These are phyloP conservation scores for Perilla frutescens DNA, from an alignment of 257 asterid species.

Conservation along the genomic window DNA sequence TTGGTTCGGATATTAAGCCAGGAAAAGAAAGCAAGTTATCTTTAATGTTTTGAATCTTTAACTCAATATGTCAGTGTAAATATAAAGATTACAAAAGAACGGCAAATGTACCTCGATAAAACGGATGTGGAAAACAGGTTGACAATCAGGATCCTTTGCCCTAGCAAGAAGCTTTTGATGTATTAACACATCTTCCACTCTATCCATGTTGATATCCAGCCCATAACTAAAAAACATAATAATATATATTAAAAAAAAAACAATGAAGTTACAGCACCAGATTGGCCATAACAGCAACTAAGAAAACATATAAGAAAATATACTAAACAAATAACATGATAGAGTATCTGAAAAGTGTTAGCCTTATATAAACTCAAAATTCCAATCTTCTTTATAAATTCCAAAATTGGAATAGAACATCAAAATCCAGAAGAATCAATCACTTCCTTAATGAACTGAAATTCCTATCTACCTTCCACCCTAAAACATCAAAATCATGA, in stretches of 20 bases:
- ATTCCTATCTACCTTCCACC: slow-evolving; percentile 14
- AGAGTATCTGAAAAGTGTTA: slow-evolving; percentile 3
- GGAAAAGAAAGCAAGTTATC: slow-evolving; percentile 5
- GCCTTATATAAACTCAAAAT: slow-evolving; percentile 17
- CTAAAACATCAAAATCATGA: slow-evolving; percentile 26
- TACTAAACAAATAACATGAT: slow-evolving; percentile 6
- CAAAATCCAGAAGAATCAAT: slow-evolving; percentile 24
- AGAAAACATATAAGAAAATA: slow-evolving; percentile 8
- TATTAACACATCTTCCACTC: slow-evolving; percentile 86
- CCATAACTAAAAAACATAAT: slow-evolving; percentile 64
- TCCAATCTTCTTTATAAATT: not conserved
- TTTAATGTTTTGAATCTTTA: not conserved
- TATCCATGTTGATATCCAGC: slow-evolving; percentile 79
- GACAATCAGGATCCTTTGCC: slow-evolving; percentile 80
- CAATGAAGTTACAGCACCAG: slow-evolving; percentile 27
- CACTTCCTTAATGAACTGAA: slow-evolving; percentile 20
- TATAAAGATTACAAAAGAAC: not conserved
- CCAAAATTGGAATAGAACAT: slow-evolving; percentile 15
- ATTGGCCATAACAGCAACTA: slow-evolving; percentile 7
- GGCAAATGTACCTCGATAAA: slow-evolving; percentile 65
- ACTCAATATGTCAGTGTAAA: not conserved
- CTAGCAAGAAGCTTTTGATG: slow-evolving; percentile 77
- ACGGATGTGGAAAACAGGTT: slow-evolving; percentile 81
- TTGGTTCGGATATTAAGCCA: slow-evolving; percentile 24
- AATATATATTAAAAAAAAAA: slow-evolving; percentile 4